A percentile compares a stretch with the other conserved stretches of the same genome.
These are phyloP conservation scores for Neurospora sp. DNA, from an alignment of 495 filamentous ascomycete species.

Conservation along the genomic window DNA sequence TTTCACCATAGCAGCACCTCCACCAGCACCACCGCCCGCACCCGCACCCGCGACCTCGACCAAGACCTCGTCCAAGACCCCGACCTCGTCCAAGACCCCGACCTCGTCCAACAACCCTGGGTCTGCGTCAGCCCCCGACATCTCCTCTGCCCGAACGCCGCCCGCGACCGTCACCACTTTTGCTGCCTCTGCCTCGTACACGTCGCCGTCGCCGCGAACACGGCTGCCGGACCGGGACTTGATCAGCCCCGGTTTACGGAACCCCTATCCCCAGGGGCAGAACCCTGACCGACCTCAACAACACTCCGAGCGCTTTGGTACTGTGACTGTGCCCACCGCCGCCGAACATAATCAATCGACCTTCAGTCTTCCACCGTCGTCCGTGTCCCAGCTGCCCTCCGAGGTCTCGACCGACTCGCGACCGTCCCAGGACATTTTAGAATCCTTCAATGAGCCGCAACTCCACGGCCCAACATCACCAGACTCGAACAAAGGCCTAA, in stretches of 20 bases:
- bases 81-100: background rate
- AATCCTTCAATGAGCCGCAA: slow-evolving; percentile 23
- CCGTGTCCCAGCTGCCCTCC: too few relatives aligned
- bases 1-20: slow-evolving; percentile 7
- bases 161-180: slow-evolving; percentile 1
- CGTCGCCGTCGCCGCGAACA: slow-evolving; percentile 13
- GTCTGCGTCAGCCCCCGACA: slow-evolving; percentile 1
- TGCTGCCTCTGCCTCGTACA: slow-evolving; percentile 1
- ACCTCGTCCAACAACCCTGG: background rate
- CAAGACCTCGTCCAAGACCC: slow-evolving; percentile 1
- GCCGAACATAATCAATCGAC: background rate
- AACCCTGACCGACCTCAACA: background rate
- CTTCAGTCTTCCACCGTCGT: slow-evolving; percentile 17
- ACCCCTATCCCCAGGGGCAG: slow-evolving; percentile 5
- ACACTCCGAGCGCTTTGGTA: slow-evolving; percentile 5
- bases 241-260: slow-evolving; percentile 1
- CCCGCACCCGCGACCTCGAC: slow-evolving; percentile 8
- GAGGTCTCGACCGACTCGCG: slow-evolving; percentile 6
- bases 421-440: slow-evolving; percentile 9
- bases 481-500: slow-evolving; percentile 16
- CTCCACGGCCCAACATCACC: slow-evolving; percentile 1
- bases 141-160: slow-evolving; percentile 6
- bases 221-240: slow-evolving; percentile 4
- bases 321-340: background rate
- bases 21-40: background rate